Base-by-base conservation (phyloP, 2,329 filamentous ascomycete species). In the Pyrenophora seminiperda region DNA sequence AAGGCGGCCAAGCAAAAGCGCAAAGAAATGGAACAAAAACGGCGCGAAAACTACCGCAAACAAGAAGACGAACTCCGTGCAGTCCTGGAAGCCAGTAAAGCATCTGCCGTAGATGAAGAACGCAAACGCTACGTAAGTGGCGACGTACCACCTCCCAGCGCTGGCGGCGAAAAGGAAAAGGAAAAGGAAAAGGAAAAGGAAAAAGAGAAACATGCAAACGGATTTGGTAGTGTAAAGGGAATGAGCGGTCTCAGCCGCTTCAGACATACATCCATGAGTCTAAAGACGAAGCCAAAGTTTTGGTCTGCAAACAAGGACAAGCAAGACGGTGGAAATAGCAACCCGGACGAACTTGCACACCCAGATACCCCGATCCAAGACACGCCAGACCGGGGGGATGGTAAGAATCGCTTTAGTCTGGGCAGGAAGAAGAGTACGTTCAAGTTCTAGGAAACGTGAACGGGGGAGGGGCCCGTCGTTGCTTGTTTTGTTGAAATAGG, bases 261-360 rank as follows among this genome's bases (percentile, higher is more conserved):
- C 57, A 83, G 86, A 60, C 81, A 86, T 46, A 84, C 84, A 7
- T 90, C 87, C 71, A 93, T 90, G 76, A 91, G 89, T 56, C 82
- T 96, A 77, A 83, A 89, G 40, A 84, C 87, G 56, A 90, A 88
- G 72, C 88, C 89, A 59, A 86, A 90, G 64, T 83, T 81, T 24
- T 88, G 89, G 65, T 75, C 87, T 76, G 80, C 32, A 65, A 66
- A 31, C 69, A 74, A 14, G 53, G 64, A 67, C 22, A 67, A 67
- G 32, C 41, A 43, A 17, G 40, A 56, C 11, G 58, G 66, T 13
- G 10, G 24, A 11, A 67, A 68, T 13, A 32, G 61, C 19, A 68
- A 65, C n/a, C 30, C 58, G 17, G 53, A 47, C 3, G 62, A 61
- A 14, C 42, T 41, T 6, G 41, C 37, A 9, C 42, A 60, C 43